Evolutionary conservation across 768 basidiomycete species (phyloP).

Genomic region (Asterophora lycoperdoides): DNA sequence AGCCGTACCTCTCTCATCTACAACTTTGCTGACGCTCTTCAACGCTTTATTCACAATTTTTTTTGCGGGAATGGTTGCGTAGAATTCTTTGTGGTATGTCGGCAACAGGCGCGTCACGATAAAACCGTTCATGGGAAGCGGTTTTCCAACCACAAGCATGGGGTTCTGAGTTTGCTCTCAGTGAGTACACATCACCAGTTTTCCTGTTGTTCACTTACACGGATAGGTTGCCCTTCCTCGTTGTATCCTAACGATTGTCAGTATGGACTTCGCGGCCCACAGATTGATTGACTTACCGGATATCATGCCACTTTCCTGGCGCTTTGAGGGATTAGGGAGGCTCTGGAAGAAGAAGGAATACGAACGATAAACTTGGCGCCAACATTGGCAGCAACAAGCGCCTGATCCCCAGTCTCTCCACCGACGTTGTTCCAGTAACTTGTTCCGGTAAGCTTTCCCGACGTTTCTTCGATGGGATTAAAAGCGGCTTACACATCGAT

Average conservation of each 20-base stretch:
- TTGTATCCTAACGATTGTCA: conserved; percentile 26
- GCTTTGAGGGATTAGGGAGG: neutral
- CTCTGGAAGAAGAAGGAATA: neutral
- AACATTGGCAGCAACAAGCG: conserved; percentile 39
- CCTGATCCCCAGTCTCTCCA: conserved; percentile 54
- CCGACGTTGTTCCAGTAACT: conserved; percentile 60
- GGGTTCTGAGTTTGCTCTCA: conserved; percentile 29
- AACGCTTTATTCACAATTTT: too few species aligned
- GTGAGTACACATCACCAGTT: neutral
- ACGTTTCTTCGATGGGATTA: too few species aligned
- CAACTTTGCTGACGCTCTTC: too few species aligned
- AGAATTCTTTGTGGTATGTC: conserved; percentile 41
- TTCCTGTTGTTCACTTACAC: conserved; percentile 15
- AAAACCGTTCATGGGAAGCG: conserved; percentile 37
- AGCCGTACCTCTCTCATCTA: too few species aligned
- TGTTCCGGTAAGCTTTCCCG: neutral
- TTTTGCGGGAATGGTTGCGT: conserved; percentile 34
- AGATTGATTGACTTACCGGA: conserved; percentile 19
- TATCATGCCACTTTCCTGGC: conserved; percentile 41
- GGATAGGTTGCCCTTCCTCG: conserved; percentile 23
- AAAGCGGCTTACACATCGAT: conserved; percentile 34
- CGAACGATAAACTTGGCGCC: conserved; percentile 51
- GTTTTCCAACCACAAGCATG: conserved; percentile 35
- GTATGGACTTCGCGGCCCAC: neutral
- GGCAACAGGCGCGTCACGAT: conserved; percentile 26